Percentiles rank a stretch among this genome's conserved stretches.
Evolutionary conservation across 768 basidiomycete genomes (phyloP).

Genomic region (Chiua virens): DNA sequence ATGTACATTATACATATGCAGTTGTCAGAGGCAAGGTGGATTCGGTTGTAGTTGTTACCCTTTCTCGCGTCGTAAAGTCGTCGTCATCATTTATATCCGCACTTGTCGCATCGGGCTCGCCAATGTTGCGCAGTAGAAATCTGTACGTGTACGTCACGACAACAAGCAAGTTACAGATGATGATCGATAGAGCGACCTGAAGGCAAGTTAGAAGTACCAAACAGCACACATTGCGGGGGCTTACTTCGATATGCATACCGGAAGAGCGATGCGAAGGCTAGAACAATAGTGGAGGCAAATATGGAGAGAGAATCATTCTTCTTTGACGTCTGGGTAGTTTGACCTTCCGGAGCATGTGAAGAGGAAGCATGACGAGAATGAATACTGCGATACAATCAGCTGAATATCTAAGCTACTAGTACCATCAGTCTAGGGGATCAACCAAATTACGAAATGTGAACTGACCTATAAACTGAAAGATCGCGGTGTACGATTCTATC

Average conservation of each 20-base stretch:
- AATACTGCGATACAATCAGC: conserved; percentile 6
- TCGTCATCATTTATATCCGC: too few species aligned
- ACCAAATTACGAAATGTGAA: not conserved
- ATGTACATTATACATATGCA: too few species aligned
- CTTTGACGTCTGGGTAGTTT: conserved; percentile 15
- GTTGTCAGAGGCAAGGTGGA: too few species aligned
- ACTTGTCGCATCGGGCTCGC: too few species aligned
- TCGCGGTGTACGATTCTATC: not conserved
- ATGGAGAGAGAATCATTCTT: conserved; percentile 22
- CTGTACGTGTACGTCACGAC: too few species aligned
- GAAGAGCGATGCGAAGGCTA: conserved; percentile 13
- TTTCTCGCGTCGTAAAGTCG: too few species aligned
- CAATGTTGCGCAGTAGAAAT: too few species aligned
- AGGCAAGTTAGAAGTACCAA: not conserved
- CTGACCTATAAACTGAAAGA: conserved; percentile 1
- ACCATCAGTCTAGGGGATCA: too few species aligned
- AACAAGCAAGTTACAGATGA: too few species aligned
- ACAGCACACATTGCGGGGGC: not conserved
- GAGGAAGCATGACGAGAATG: conserved; percentile 8
- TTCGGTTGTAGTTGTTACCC: too few species aligned
- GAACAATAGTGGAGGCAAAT: conserved; percentile 16
- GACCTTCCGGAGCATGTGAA: conserved; percentile 21
- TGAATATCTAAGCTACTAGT: not conserved
- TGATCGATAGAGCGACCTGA: too few species aligned
- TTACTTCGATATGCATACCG: conserved; percentile 15